phyloP scores from a whole-genome alignment of 305 asterid species.

The Fraxinus greggii region DNA sequence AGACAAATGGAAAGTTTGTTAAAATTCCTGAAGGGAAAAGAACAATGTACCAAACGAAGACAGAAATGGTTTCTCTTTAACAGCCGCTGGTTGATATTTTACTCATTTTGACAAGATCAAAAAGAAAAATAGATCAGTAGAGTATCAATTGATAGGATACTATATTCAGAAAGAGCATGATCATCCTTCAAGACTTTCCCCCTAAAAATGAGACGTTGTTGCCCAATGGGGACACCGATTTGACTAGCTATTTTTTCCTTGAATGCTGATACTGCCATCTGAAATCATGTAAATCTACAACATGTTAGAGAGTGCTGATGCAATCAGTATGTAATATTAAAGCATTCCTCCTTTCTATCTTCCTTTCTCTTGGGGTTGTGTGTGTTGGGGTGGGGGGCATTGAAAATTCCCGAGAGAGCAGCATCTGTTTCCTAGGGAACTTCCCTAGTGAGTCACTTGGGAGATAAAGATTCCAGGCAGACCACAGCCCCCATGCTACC shows the following conservation, averaged over 20 bases:
- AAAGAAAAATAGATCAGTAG: not conserved
- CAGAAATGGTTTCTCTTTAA: not conserved
- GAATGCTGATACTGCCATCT: constrained; percentile 69
- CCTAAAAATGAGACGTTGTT: constrained; percentile 85
- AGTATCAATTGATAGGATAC: constrained; percentile 55
- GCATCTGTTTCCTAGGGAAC: not conserved
- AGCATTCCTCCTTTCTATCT: not conserved
- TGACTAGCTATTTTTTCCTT: constrained; percentile 78
- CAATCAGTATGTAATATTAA: not conserved
- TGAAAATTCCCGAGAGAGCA: not conserved
- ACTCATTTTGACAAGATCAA: not conserved
- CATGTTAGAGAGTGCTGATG: constrained; percentile 6
- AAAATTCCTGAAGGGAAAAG: not conserved
- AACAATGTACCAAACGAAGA: not conserved
- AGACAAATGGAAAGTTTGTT: not conserved
- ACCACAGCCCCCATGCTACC: not conserved
- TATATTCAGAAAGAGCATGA: constrained; percentile 70
- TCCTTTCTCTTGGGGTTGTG: not conserved
- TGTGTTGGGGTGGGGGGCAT: not conserved
- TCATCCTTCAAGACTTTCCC: constrained; percentile 91
- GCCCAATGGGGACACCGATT: constrained; percentile 77
- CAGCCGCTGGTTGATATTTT: not conserved
- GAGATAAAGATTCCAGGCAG: not conserved
- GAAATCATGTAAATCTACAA: constrained; percentile 26
- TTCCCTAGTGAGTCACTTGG: not conserved